Conservation (phyloP, 1,284 basidiomycete genomes). For the Cystobasidium pallidum region DNA sequence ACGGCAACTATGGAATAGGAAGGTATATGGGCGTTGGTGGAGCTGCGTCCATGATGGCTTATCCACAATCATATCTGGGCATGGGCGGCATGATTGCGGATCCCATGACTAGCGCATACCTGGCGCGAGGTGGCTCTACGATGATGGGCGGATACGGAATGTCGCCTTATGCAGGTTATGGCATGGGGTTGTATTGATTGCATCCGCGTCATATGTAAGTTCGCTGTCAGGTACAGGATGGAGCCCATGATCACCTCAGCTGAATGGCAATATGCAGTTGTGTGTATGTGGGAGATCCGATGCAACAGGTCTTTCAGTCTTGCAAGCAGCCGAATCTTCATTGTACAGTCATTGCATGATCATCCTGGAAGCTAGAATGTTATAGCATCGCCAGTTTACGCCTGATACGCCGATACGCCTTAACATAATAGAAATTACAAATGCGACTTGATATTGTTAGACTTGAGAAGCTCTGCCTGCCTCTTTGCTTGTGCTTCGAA, state of each 20-base stretch:
- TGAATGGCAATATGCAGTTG: too few relatives aligned
- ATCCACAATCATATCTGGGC: background rate
- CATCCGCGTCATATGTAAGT: background rate
- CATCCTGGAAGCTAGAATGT: too few relatives aligned
- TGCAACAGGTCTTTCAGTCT: background rate
- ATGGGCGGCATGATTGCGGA: conserved; percentile 9
- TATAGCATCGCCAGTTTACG: too few relatives aligned
- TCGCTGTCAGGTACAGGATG: background rate
- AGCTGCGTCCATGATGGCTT: background rate
- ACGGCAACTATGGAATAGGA: background rate
- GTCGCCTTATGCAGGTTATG: conserved; percentile 5
- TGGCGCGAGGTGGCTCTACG: background rate
- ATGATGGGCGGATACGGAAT: conserved; percentile 19
- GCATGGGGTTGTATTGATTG: background rate
- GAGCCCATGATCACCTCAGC: background rate
- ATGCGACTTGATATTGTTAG: conserved; percentile 65
- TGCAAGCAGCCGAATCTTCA: background rate
- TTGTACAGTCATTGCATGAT: background rate
- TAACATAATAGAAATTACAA: conserved; percentile 54
- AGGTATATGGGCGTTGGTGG: conserved; percentile 2
- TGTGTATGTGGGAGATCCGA: too few relatives aligned
- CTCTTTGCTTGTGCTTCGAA: conserved; percentile 64
- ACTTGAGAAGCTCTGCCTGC: conserved; percentile 61
- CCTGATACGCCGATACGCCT: too few relatives aligned
- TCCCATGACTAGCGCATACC: conserved; percentile 4